phyloP scores from a whole-genome alignment of 1,284 basidiomycete species.

The Chiua sp. region DNA sequence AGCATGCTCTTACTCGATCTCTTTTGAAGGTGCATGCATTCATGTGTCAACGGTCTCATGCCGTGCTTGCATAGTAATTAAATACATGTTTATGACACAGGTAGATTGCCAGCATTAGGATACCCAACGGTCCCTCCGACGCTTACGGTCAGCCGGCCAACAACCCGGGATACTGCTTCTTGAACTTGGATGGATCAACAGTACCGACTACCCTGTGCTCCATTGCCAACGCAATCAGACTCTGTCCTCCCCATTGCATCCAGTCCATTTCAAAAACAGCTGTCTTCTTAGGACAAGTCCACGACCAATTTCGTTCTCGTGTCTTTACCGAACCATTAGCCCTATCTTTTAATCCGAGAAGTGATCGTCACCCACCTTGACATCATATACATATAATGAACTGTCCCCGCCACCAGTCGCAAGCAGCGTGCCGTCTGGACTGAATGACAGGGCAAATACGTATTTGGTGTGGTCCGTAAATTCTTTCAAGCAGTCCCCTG shows the following conservation, averaged over 20 bases:
- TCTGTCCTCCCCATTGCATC: constrained; percentile 37
- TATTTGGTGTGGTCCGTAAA: constrained; percentile 70
- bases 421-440: constrained; percentile 57
- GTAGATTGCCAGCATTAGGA: no score
- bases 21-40: no score
- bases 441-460: constrained; percentile 72
- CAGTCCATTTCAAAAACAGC: constrained; percentile 46
- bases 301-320: constrained; percentile 38
- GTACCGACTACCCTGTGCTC: constrained; percentile 41
- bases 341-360: background rate
- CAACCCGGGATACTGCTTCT: no score
- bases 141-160: no score
- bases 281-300: constrained; percentile 40
- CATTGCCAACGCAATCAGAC: constrained; percentile 42
- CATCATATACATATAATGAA: constrained; percentile 39
- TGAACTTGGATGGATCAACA: constrained; percentile 35
- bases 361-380: constrained; percentile 29
- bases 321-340: constrained; percentile 26
- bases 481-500: constrained; percentile 70
- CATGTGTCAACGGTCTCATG: no score
- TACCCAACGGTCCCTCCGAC: no score
- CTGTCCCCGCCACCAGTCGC: constrained; percentile 45
- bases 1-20: no score
- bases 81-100: no score
- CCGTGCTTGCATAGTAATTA: no score